Base-by-base conservation (phyloP, 148 eudicot genomes). In the Rhododendron mucronatum region DNA sequence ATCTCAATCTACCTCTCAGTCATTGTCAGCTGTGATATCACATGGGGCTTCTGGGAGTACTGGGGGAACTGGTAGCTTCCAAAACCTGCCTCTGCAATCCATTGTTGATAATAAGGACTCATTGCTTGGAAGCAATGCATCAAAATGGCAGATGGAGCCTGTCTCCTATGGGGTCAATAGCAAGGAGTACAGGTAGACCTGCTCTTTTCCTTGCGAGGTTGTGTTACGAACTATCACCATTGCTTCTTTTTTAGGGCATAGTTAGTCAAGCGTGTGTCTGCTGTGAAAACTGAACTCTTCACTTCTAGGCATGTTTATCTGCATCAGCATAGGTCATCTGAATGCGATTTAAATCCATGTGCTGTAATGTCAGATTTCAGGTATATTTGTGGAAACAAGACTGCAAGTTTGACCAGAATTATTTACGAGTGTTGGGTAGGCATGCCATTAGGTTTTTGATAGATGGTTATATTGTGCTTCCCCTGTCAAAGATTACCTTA, bases 1-100 rank as follows among this genome's bases (percentile, higher is more conserved):
- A 91, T 88, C 93, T 87, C 93, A 90, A 85, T 76, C 91, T 67
- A 87, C 86, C 63, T 85, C 92, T 76, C 91, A 90, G 89, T 88
- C 93, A 83, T 78, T 87, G 80, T 87, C 90, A 59, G 83, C 92
- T 88, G 86, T 87, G 21, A 57, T 90, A 86, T 86, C 93, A 30
- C 86, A 84, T 80, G 85, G 84, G 28, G 51, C 84, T 79, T 80
- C 87, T 87, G 91, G 83, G 78, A 85, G 90, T 86, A 83, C 78
- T 78, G 51, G 87, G 80, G 87, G 89, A 73, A 87, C 74, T 76
- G 89, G 87, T 78, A 86, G 83, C 87, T 90, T 85, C 85, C 90
- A 85, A 75, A 88, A 88, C 82, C 51, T 89, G 85, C 91, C 91
- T 11, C 73, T 88, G 82, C 90, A 85, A 86, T 74, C 91, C 45